Base-by-base conservation (phyloP, 2,329 filamentous ascomycete genomes). In the Colletotrichum filicis region DNA sequence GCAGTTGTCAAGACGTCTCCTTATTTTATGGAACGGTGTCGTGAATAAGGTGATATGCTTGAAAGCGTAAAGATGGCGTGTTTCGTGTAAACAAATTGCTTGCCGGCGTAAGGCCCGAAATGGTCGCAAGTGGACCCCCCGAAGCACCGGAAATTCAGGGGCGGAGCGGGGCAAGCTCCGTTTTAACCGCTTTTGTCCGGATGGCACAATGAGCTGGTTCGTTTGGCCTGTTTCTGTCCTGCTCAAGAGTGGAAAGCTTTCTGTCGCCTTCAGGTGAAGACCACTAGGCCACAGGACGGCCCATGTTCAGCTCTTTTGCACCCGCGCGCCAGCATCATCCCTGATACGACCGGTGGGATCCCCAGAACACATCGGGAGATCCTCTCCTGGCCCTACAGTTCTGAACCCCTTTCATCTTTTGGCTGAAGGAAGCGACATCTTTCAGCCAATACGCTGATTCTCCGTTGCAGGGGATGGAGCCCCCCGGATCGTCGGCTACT, bases 31-130 rank as follows among this genome's bases (percentile, higher is more conserved):
- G 42, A 63, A 22, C 22, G 14, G 52, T 22, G 28, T 59, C 37
- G 69, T 56, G 35, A 26, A 52, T 57, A 66, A 66, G 28, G 35
- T 72, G 8, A 49, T n/a, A 42, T 73, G 64, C 57, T 73, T 70
- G 70, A 35, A 66, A 61, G 26, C 55, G 46, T 46, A 64, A 60
- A 57, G 14, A 56, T 65, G 60, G 59, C 5, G 46, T 30, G 71
- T 73, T 71, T 73, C 53, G 66, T 19, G 46, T 73, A 70, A 42
- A 70, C 26, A 66, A 49, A 52, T 7, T 32, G 6, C 56, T 46
- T 26, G 24, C 32, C 55, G 59, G 69, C 55, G 26, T 9, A 63
- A 37, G 32, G 46, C 28, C 22, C 35, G 35, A 37, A 30, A 49
- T 24, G 24, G 55, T 24, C 4, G 32, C 19, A 4, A 22, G 59